A percentile compares a stretch with the other conserved stretches of the same genome.
These are phyloP conservation scores for Phaeolepiota aurea DNA, from an alignment of 768 basidiomycete species.

Conservation along the genomic window DNA sequence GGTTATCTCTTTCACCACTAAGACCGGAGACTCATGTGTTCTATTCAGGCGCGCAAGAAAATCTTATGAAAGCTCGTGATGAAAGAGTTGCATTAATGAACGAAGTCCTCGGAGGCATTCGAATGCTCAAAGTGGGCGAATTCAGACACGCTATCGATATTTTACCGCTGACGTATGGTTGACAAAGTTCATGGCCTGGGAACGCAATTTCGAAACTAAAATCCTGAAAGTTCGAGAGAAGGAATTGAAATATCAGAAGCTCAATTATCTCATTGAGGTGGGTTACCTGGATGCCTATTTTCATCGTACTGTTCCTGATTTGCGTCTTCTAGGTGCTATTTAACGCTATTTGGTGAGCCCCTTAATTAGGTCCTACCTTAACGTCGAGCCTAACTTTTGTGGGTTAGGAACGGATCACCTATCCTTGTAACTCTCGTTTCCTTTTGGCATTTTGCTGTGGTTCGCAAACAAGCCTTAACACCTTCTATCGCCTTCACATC, in stretches of 20 bases:
- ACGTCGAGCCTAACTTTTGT: background rate
- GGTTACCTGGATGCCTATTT: background rate
- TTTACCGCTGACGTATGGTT: background rate
- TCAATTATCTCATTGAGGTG: conserved; percentile 85
- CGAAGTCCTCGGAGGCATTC: conserved; percentile 79
- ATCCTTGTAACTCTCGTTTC: conserved; percentile 53
- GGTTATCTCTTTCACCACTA: background rate
- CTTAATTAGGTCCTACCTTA: conserved; percentile 22
- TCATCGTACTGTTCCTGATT: too few relatives aligned
- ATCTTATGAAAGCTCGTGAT: conserved; percentile 66
- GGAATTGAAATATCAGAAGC: conserved; percentile 76
- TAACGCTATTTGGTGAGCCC: conserved; percentile 42
- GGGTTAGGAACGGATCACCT: conserved; percentile 50
- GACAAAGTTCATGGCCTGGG: conserved; percentile 87
- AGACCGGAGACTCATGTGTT: background rate
- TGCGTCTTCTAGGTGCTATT: conserved; percentile 26
- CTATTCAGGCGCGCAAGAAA: conserved; percentile 9
- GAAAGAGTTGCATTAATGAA: conserved; percentile 72
- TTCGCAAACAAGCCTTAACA: conserved; percentile 60
- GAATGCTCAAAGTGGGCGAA: conserved; percentile 86
- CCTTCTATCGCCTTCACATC: conserved; percentile 82
- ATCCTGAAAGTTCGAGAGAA: conserved; percentile 68
- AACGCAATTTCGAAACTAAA: conserved; percentile 77
- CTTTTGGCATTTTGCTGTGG: conserved; percentile 68
- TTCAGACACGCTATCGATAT: conserved; percentile 2